Conservation (phyloP, 192 early-diverging fungal species). For the Gryganskiella cystojenkinii region DNA sequence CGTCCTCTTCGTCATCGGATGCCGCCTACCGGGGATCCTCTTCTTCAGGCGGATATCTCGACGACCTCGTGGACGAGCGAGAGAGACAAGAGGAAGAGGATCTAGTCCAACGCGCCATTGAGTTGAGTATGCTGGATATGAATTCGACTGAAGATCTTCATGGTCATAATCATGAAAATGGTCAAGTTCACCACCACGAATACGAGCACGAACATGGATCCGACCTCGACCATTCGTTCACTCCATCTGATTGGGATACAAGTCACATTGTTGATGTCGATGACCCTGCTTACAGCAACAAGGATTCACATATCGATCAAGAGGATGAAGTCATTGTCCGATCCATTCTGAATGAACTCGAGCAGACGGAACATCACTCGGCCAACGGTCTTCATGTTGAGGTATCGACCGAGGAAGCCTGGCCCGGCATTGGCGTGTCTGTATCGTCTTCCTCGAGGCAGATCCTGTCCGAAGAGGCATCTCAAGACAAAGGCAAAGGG, state of each 20-base stretch:
- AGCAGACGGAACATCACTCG: slow-evolving; percentile 4
- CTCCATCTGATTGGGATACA: slow-evolving; percentile 12
- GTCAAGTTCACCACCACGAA: not conserved
- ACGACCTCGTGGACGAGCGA: slow-evolving; percentile 13
- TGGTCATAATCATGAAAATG: not conserved
- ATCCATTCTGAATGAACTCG: slow-evolving; percentile 28
- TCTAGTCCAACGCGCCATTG: slow-evolving; percentile 39
- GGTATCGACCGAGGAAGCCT: not conserved
- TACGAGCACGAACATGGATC: not conserved
- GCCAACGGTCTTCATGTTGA: too few species aligned
- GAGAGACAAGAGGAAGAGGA: slow-evolving; percentile 47
- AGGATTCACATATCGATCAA: not conserved
- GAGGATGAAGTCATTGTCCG: slow-evolving; percentile 37
- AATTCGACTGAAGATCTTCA: not conserved
- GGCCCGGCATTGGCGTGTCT: slow-evolving; percentile 24
- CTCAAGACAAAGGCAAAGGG: not conserved
- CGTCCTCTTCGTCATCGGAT: not conserved
- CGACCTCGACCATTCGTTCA: not conserved
- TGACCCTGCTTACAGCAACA: not conserved
- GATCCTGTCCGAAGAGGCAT: not conserved
- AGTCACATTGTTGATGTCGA: slow-evolving; percentile 38
- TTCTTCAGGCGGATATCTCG: not conserved
- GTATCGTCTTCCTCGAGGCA: not conserved
- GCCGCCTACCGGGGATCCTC: not conserved
- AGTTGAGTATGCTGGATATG: slow-evolving; percentile 33